phyloP scores from a whole-genome alignment of 805 yeast genomes.

The Crinitomyces ghanaensis region DNA sequence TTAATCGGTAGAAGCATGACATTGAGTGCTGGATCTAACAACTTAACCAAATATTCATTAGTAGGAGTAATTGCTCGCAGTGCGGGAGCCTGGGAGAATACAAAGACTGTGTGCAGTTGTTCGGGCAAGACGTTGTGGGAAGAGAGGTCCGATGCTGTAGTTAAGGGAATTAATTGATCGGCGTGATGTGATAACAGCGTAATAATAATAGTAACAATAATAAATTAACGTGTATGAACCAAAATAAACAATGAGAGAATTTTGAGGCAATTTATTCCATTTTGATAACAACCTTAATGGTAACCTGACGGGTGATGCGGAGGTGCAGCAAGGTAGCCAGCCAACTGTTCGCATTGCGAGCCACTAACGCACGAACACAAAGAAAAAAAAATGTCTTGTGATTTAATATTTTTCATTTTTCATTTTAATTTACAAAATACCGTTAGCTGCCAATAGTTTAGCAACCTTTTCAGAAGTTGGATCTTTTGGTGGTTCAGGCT shows the following conservation, averaged over 20 bases:
- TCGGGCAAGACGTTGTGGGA: slow-evolving; percentile 96
- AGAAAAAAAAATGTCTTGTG: not conserved
- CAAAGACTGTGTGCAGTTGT: slow-evolving; percentile 85
- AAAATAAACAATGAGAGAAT: slow-evolving; percentile 1
- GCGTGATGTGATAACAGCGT: not conserved
- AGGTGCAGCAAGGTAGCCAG: too few relatives aligned
- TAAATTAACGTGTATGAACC: too few relatives aligned
- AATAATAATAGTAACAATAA: not conserved
- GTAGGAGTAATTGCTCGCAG: slow-evolving; percentile 91
- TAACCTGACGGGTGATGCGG: too few relatives aligned
- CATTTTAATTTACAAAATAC: slow-evolving; percentile 15
- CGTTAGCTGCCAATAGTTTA: slow-evolving; percentile 24
- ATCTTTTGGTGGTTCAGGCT: too few relatives aligned
- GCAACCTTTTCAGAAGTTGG: slow-evolving; percentile 19
- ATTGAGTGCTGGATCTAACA: slow-evolving; percentile 19
- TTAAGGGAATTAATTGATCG: slow-evolving; percentile 38
- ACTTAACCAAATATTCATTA: slow-evolving; percentile 23
- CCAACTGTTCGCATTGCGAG: too few relatives aligned
- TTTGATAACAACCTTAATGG: too few relatives aligned
- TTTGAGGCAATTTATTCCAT: not conserved
- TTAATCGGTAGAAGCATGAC: slow-evolving; percentile 56
- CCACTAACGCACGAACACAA: too few relatives aligned
- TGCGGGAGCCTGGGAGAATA: slow-evolving; percentile 96
- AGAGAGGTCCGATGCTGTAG: slow-evolving; percentile 68
- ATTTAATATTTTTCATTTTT: not conserved